A percentile compares a stretch with the other conserved stretches of the same genome.
These are phyloP conservation scores for Tubosaeta sp. DNA, from an alignment of 768 basidiomycete genomes.

Conservation along the genomic window DNA sequence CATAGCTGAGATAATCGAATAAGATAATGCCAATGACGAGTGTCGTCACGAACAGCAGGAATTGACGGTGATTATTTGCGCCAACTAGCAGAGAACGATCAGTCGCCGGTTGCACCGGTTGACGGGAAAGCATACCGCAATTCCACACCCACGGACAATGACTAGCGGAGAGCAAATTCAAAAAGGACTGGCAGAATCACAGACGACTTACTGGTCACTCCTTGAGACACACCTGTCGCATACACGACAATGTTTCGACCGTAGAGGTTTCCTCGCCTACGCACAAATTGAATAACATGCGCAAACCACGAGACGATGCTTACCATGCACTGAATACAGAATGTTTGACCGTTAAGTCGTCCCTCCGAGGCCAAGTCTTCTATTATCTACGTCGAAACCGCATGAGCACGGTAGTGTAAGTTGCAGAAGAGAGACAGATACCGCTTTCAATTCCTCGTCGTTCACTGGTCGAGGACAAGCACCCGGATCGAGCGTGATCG, in stretches of 20 bases:
- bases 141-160: slow-evolving; percentile 99
- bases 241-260: slow-evolving; percentile 92
- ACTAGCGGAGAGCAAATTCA: slow-evolving; percentile 35
- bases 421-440: slow-evolving; percentile 33
- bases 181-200: background rate
- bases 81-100: slow-evolving; percentile 55
- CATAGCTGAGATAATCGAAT: slow-evolving; percentile 82
- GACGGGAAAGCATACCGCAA: slow-evolving; percentile 58
- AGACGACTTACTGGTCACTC: slow-evolving; percentile 79
- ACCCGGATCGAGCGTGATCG: slow-evolving; percentile 87
- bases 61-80: slow-evolving; percentile 91
- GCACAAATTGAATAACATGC: background rate
- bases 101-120: background rate
- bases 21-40: slow-evolving; percentile 76
- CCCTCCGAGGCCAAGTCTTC: slow-evolving; percentile 89
- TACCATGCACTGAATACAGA: slow-evolving; percentile 95
- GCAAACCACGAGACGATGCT: slow-evolving; percentile 14
- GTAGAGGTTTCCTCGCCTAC: slow-evolving; percentile 81
- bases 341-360: slow-evolving; percentile 90
- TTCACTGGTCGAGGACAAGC: slow-evolving; percentile 75
- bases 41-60: slow-evolving; percentile 85
- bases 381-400: slow-evolving; percentile 55
- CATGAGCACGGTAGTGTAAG: background rate
- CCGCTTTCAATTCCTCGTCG: slow-evolving; percentile 85
- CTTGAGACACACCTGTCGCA: slow-evolving; percentile 88